Percentiles rank a stretch among this genome's conserved stretches.
Evolutionary conservation across 352 stramenopile genomes (phyloP).

Genomic region (Halophytophthora batemanensis): DNA sequence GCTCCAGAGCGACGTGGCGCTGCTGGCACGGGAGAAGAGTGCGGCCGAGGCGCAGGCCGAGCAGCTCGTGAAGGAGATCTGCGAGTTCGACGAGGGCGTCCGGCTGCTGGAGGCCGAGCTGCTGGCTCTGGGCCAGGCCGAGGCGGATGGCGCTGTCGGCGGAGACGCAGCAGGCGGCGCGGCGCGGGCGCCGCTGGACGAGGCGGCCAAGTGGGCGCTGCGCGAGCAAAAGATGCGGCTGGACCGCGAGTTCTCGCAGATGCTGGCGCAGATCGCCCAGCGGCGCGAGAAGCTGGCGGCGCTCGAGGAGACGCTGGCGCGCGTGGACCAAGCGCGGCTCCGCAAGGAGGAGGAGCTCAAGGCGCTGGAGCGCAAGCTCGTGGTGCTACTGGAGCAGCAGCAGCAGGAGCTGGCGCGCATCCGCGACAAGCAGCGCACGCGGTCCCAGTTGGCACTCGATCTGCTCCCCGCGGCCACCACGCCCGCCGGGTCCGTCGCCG

Average conservation of each 20-base stretch:
- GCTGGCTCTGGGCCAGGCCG: conserved; percentile 88
- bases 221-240: conserved; percentile 94
- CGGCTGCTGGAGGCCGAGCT: conserved; percentile 91
- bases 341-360: conserved; percentile 93
- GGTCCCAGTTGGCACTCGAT: conserved; percentile 49
- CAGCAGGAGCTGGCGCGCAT: conserved; percentile 88
- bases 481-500: too few species aligned
- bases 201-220: conserved; percentile 82
- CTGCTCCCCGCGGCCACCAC: conserved; percentile 21
- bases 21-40: conserved; percentile 89
- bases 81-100: conserved; percentile 92
- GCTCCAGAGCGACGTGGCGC: conserved; percentile 91
- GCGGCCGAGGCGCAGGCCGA: conserved; percentile 89
- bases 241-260: conserved; percentile 93
- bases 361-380: conserved; percentile 91
- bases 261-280: conserved; percentile 92
- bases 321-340: conserved; percentile 83
- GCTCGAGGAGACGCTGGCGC: conserved; percentile 85
- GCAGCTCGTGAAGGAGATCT: conserved; percentile 89
- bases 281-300: conserved; percentile 86
- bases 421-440: conserved; percentile 48
- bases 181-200: conserved; percentile 59
- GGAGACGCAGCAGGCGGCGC: conserved; percentile 11
- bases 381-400: conserved; percentile 94
- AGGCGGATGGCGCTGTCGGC: conserved; percentile 78